phyloP scores from a whole-genome alignment of 139 green algal species.

The Dunaliella primolecta region DNA sequence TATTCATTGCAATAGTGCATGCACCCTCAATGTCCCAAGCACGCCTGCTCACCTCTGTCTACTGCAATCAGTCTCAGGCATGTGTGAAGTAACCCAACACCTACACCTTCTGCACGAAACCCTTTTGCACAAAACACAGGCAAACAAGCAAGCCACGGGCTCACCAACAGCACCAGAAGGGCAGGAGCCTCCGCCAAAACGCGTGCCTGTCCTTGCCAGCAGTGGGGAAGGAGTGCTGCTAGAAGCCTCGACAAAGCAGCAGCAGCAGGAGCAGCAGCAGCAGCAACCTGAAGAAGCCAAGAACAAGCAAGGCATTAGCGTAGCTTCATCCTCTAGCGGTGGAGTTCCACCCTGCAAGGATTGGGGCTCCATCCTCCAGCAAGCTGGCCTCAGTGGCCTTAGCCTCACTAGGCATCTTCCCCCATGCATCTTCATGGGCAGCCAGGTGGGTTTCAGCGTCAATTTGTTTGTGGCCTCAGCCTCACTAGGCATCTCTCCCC shows the following conservation, averaged over 20 bases:
- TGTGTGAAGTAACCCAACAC: neutral
- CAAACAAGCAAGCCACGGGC: neutral
- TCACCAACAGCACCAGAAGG: neutral
- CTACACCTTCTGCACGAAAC: too few relatives aligned
- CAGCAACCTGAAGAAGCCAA: neutral
- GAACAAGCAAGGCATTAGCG: neutral
- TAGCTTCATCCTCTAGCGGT: neutral
- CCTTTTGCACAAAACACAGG: neutral
- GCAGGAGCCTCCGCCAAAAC: neutral
- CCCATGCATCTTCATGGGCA: neutral
- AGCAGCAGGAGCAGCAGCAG: conserved; percentile 10
- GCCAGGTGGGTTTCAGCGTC: neutral
- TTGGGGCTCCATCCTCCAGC: neutral
- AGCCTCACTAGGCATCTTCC: neutral
- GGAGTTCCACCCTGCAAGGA: neutral
- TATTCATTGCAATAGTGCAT: neutral
- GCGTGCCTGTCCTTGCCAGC: too few relatives aligned
- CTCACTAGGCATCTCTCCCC: too few relatives aligned
- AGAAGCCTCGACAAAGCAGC: neutral
- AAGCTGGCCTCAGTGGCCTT: neutral
- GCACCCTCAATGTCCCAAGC: too few relatives aligned
- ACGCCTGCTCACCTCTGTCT: neutral
- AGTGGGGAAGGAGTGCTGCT: too few relatives aligned
- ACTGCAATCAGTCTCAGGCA: neutral
- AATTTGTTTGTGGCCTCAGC: too few relatives aligned